phyloP scores from a whole-genome alignment of 768 basidiomycete genomes.

The Clitopilus hobsonii region DNA sequence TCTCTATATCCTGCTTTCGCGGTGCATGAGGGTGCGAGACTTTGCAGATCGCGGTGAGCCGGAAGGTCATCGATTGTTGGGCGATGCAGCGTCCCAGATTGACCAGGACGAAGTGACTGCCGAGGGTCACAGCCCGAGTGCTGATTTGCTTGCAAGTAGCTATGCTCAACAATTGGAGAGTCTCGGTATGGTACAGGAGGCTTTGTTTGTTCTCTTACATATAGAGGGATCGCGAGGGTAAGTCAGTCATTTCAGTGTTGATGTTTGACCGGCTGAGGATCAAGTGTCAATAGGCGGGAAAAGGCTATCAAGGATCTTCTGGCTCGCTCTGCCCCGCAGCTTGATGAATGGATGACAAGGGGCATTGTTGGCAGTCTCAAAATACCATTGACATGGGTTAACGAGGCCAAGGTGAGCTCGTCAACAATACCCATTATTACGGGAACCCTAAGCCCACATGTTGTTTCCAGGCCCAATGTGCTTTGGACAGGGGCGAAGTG shows the following conservation, averaged over 20 bases:
- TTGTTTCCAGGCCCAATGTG: constrained; percentile 55
- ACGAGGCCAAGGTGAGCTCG: constrained; percentile 78
- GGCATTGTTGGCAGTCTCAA: constrained; percentile 73
- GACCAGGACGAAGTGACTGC: constrained; percentile 39
- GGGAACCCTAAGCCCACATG: constrained; percentile 1
- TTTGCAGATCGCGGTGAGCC: constrained; percentile 75
- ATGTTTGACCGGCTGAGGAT: too few relatives aligned
- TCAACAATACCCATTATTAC: not conserved
- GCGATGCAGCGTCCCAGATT: constrained; percentile 20
- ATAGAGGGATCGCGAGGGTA: constrained; percentile 79
- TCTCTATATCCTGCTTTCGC: constrained; percentile 81
- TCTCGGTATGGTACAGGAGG: constrained; percentile 77
- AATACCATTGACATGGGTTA: constrained; percentile 84
- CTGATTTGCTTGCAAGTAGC: constrained; percentile 75
- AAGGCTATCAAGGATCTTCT: constrained; percentile 81
- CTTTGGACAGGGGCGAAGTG: constrained; percentile 53
- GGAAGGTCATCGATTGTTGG: constrained; percentile 20
- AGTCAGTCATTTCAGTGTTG: constrained; percentile 38
- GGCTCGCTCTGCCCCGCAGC: constrained; percentile 54
- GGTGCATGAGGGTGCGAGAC: constrained; percentile 79
- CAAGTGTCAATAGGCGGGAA: constrained; percentile 52
- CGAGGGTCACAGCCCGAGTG: constrained; percentile 79
- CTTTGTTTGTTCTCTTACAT: constrained; percentile 86
- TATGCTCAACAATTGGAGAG: constrained; percentile 88
- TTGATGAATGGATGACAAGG: constrained; percentile 71